These are phyloP conservation scores for Argentina anserina DNA, from an alignment of 306 rosid species.

Conservation along the genomic window DNA sequence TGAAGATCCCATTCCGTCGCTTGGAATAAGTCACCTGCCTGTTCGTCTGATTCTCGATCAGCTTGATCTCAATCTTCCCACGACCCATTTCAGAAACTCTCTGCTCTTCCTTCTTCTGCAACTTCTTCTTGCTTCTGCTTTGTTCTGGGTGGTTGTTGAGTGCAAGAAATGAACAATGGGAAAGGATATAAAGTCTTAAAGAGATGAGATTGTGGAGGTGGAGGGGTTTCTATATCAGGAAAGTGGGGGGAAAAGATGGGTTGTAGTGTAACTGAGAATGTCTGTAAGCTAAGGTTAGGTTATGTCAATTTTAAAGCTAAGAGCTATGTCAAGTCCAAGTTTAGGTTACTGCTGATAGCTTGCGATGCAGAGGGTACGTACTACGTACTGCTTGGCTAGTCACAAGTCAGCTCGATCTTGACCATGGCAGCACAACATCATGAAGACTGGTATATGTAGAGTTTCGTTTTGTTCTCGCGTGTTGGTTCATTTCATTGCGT, in stretches of 20 bases:
- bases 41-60: constrained; percentile 75
- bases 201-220: constrained; percentile 16
- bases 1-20: constrained; percentile 72
- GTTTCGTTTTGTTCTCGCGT: no score
- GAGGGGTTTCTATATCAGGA: constrained; percentile 48
- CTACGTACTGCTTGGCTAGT: background rate
- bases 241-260: constrained; percentile 38
- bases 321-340: background rate
- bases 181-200: constrained; percentile 14
- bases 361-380: constrained; percentile 5
- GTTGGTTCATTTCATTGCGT: background rate
- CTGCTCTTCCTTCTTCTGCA: background rate
- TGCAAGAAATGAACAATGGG: constrained; percentile 8
- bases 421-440: background rate
- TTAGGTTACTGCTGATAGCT: background rate
- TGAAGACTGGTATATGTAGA: background rate
- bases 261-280: constrained; percentile 60
- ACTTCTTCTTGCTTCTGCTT: background rate
- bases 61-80: constrained; percentile 77
- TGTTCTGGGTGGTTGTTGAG: background rate
- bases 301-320: background rate
- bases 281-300: constrained; percentile 9
- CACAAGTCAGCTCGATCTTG: no score
- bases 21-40: constrained; percentile 90
- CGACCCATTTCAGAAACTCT: constrained; percentile 45